phyloP scores from a whole-genome alignment of 768 basidiomycete genomes.

The Rhodotorula toruloides region DNA sequence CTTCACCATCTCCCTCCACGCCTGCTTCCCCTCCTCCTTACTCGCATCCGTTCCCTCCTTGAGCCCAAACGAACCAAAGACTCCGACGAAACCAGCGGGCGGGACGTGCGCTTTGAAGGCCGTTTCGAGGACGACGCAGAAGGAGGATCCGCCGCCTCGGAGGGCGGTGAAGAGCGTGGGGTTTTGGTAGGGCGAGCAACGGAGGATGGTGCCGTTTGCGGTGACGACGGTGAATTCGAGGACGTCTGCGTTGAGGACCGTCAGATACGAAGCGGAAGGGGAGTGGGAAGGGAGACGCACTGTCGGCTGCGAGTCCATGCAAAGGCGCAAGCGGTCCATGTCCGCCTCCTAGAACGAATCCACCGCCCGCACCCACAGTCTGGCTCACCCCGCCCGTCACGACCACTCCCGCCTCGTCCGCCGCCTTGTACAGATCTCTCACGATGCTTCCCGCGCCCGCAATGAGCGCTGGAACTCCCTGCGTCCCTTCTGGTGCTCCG shows the following conservation, averaged over 20 bases:
- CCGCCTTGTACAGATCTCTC: slow-evolving; percentile 12
- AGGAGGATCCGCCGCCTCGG: slow-evolving; percentile 17
- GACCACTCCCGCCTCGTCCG: slow-evolving; percentile 13
- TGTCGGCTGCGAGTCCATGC: slow-evolving; percentile 13
- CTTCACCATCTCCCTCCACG: slow-evolving; percentile 9
- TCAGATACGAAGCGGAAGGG: background rate
- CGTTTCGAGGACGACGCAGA: slow-evolving; percentile 12
- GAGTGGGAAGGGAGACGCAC: slow-evolving; percentile 1
- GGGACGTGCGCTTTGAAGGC: background rate
- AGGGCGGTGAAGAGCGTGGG: slow-evolving; percentile 23
- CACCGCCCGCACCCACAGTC: slow-evolving; percentile 15
- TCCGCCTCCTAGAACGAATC: slow-evolving; percentile 9
- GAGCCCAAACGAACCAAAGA: slow-evolving; percentile 8
- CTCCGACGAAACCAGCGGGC: slow-evolving; percentile 18
- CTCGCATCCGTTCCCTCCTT: background rate
- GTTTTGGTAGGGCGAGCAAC: slow-evolving; percentile 5
- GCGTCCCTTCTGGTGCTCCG: background rate
- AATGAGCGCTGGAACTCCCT: background rate
- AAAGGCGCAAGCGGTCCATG: slow-evolving; percentile 13
- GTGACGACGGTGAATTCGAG: slow-evolving; percentile 25
- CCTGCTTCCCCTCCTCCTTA: background rate
- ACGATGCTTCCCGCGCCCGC: slow-evolving; percentile 6
- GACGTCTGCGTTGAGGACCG: slow-evolving; percentile 1
- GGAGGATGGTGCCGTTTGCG: background rate
- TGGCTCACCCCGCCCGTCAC: slow-evolving; percentile 5